These are phyloP conservation scores for Trichoderma cornu-damae DNA, from an alignment of 2,329 filamentous ascomycete species.

Conservation along the genomic window DNA sequence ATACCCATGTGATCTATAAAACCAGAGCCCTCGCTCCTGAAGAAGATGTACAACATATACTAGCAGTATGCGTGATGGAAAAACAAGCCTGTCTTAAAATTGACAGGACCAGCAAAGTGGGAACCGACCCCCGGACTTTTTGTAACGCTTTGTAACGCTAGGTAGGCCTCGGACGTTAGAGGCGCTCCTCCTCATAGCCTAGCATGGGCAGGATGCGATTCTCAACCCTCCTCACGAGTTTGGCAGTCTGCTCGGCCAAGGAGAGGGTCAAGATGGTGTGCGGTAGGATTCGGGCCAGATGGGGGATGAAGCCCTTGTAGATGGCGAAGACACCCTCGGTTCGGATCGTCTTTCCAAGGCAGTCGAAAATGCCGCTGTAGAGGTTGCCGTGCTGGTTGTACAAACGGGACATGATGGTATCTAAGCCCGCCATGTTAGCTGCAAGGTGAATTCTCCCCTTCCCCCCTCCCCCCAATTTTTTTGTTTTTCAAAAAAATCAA, in stretches of 20 bases:
- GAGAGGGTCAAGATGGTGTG: constrained; percentile 93
- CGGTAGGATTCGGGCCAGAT: constrained; percentile 87
- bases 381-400: constrained; percentile 98
- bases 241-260: constrained; percentile 95
- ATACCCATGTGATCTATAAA: constrained; percentile 20
- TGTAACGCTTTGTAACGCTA: neutral
- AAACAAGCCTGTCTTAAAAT: neutral
- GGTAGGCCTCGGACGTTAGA: neutral
- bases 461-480: no score
- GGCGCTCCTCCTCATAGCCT: constrained; percentile 25
- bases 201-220: constrained; percentile 44
- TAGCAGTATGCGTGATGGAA: constrained; percentile 7
- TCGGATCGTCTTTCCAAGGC: constrained; percentile 80
- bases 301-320: constrained; percentile 96
- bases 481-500: no score
- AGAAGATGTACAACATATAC: constrained; percentile 12
- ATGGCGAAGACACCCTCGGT: constrained; percentile 89
- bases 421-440: constrained; percentile 36
- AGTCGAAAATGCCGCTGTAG: constrained; percentile 92
- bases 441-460: no score
- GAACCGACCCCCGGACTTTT: neutral
- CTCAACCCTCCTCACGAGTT: constrained; percentile 78
- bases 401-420: constrained; percentile 97
- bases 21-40: constrained; percentile 8
- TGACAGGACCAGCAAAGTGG: neutral